phyloP scores from a whole-genome alignment of 768 basidiomycete genomes.

The Sarcomyxa edulis region DNA sequence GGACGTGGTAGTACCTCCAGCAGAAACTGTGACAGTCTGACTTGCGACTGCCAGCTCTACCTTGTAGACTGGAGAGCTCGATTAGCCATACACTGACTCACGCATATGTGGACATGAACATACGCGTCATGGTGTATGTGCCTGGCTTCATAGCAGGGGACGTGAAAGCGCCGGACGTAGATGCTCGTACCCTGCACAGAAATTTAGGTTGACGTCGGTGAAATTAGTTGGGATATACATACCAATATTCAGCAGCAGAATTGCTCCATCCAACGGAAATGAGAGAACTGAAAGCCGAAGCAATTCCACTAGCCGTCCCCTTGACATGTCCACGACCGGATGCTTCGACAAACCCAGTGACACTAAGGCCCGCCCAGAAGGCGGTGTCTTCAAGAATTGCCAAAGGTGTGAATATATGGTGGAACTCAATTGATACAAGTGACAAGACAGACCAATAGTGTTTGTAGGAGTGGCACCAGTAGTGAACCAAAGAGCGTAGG shows the following conservation, averaged over 20 bases:
- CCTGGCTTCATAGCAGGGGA: slow-evolving; percentile 39
- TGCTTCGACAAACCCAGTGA: slow-evolving; percentile 17
- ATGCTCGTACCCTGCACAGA: slow-evolving; percentile 21
- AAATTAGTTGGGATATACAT: background rate
- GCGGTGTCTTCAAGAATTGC: no score
- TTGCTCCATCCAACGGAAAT: slow-evolving; percentile 25
- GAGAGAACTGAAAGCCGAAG: slow-evolving; percentile 13
- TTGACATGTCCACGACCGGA: slow-evolving; percentile 22
- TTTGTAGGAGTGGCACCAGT: slow-evolving; percentile 25
- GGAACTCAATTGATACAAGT: no score
- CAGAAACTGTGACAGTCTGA: slow-evolving; percentile 18
- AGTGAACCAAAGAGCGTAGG: slow-evolving; percentile 35
- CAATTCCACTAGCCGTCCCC: slow-evolving; percentile 23
- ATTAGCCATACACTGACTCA: background rate
- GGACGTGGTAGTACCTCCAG: slow-evolving; percentile 19
- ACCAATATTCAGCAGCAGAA: slow-evolving; percentile 27
- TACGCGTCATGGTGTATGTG: slow-evolving; percentile 37
- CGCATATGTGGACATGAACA: slow-evolving; percentile 4
- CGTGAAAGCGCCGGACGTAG: slow-evolving; percentile 24
- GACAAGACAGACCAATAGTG: slow-evolving; percentile 15
- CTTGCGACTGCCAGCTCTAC: slow-evolving; percentile 25
- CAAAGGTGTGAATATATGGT: no score
- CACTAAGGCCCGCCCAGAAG: slow-evolving; percentile 24
- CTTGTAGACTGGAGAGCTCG: slow-evolving; percentile 26
- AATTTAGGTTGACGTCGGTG: background rate